phyloP scores from a whole-genome alignment of 257 asterid genomes.

The Penstemon davidsonii region DNA sequence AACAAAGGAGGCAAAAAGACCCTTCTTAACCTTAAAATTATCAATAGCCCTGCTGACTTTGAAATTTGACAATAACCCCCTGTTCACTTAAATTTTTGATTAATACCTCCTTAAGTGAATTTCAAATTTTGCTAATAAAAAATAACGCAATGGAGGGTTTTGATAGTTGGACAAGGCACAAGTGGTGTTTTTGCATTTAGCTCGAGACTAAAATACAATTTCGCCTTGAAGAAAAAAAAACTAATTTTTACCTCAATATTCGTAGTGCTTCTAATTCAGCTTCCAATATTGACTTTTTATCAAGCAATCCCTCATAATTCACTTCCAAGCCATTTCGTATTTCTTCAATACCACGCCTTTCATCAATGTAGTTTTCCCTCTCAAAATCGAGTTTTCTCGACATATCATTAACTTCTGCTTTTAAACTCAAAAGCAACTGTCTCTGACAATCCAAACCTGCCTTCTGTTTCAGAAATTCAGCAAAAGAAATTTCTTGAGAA shows the following conservation, averaged over 20 bases:
- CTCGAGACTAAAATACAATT: no score
- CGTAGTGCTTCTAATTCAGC: conserved; percentile 83
- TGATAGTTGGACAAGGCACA: no score
- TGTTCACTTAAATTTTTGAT: no score
- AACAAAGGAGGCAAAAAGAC: no score
- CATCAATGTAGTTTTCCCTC: conserved; percentile 43
- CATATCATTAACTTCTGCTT: conserved; percentile 68
- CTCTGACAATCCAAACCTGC: conserved; percentile 88
- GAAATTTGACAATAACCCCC: no score
- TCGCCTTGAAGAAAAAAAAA: no score
- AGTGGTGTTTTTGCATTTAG: no score
- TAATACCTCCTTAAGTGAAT: no score
- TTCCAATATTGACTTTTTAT: conserved; percentile 72
- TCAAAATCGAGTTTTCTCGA: conserved; percentile 51
- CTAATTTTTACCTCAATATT: conserved; percentile 60
- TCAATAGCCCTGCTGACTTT: no score
- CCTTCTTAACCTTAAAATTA: no score
- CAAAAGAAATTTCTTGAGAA: conserved; percentile 41
- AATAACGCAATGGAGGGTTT: neutral
- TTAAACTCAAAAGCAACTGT: conserved; percentile 65
- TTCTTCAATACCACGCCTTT: conserved; percentile 36
- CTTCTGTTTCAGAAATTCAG: conserved; percentile 62
- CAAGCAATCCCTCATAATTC: conserved; percentile 55
- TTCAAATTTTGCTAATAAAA: neutral
- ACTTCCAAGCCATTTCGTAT: conserved; percentile 40